A percentile compares a stretch with the other conserved stretches of the same genome.
These are phyloP conservation scores for Pythium dissotocum DNA, from an alignment of 352 stramenopile genomes.

Conservation along the genomic window DNA sequence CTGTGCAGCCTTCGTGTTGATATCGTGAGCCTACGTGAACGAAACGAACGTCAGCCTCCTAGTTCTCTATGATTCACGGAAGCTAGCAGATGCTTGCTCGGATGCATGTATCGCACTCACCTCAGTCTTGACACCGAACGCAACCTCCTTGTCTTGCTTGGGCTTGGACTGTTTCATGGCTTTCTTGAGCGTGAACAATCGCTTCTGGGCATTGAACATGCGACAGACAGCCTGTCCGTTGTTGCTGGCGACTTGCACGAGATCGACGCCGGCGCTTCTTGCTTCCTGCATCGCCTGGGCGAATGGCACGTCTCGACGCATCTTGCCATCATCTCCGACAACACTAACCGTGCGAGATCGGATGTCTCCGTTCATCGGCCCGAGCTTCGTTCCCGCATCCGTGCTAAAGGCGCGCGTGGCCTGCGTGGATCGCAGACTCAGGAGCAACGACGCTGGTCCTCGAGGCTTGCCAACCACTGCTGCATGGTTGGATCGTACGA, in stretches of 20 bases:
- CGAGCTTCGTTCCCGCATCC: constrained; percentile 37
- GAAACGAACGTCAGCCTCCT: not conserved
- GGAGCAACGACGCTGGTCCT: not conserved
- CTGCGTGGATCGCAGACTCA: constrained; percentile 5
- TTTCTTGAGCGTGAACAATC: constrained; percentile 71
- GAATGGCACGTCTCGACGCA: constrained; percentile 55
- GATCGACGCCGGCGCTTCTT: constrained; percentile 47
- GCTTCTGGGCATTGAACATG: constrained; percentile 80
- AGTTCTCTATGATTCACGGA: no score
- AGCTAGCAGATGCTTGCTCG: no score
- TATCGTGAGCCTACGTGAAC: constrained; percentile 48
- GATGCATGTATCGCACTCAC: constrained; percentile 32
- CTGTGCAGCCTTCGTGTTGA: constrained; percentile 73
- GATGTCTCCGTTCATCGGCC: constrained; percentile 67
- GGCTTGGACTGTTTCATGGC: constrained; percentile 58
- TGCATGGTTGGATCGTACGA: not conserved
- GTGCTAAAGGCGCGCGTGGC: constrained; percentile 13
- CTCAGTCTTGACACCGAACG: constrained; percentile 70
- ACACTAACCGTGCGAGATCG: constrained; percentile 50
- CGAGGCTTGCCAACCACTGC: not conserved
- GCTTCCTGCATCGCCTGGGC: constrained; percentile 56
- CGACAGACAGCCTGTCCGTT: constrained; percentile 49
- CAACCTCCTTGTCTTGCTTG: constrained; percentile 74
- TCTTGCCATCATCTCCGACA: constrained; percentile 49
- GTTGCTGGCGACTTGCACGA: constrained; percentile 68